phyloP scores from a whole-genome alignment of 176 grass and related monocot species.

The Zoysia pacifica region DNA sequence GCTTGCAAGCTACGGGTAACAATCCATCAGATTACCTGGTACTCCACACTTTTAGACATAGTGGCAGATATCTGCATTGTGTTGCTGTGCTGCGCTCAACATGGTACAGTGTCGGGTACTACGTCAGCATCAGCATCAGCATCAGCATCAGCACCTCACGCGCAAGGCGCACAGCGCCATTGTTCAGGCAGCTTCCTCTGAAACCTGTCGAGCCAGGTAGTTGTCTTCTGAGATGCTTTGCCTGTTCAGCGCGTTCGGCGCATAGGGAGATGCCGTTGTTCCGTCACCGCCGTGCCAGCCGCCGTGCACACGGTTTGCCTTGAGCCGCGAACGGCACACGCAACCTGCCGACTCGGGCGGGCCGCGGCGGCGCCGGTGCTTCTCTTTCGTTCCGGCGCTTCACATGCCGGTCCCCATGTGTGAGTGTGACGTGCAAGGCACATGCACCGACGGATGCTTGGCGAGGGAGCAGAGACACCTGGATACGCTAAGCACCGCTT shows the following conservation, averaged over 20 bases:
- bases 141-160: neutral
- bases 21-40: too few species aligned
- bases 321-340: neutral
- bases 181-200: neutral
- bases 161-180: neutral
- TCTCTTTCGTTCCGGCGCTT: neutral
- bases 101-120: neutral
- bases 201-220: neutral
- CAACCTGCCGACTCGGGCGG: neutral
- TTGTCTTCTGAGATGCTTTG: neutral
- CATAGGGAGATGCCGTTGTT: neutral
- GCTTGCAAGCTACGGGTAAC: too few species aligned
- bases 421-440: neutral
- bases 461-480: neutral
- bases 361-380: neutral
- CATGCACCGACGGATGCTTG: constrained; percentile 36
- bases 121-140: neutral
- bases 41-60: too few species aligned
- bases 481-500: constrained; percentile 31
- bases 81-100: neutral
- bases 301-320: constrained; percentile 6
- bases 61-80: neutral
- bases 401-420: neutral
- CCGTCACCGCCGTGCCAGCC: constrained; percentile 6
- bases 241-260: too few species aligned